These are phyloP conservation scores for Lactarius tabidus DNA, from an alignment of 768 basidiomycete genomes.

Conservation along the genomic window DNA sequence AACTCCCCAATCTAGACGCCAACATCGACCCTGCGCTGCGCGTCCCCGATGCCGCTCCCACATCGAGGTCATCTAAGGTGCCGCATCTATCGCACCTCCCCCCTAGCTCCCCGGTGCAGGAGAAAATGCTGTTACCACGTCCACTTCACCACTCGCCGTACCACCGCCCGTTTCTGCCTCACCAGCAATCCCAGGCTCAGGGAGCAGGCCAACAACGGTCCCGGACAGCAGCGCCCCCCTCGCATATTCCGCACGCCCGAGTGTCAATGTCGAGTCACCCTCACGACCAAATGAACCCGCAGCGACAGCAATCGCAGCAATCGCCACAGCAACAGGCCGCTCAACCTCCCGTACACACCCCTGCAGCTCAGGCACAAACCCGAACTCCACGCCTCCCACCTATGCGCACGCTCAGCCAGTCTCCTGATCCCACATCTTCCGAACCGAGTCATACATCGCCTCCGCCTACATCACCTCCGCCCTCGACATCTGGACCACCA, in stretches of 20 bases:
- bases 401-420: slow-evolving; percentile 18
- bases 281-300: not conserved
- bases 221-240: not conserved
- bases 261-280: not conserved
- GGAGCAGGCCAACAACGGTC: not conserved
- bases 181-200: not conserved
- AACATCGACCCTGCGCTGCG: slow-evolving; percentile 12
- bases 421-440: not conserved
- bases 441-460: not conserved
- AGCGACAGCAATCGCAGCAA: not conserved
- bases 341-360: too few species aligned
- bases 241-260: not conserved
- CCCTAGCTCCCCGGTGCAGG: not conserved
- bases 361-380: not conserved
- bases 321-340: too few species aligned
- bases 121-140: not conserved
- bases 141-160: not conserved
- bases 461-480: not conserved
- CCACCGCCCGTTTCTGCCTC: not conserved
- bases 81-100: not conserved
- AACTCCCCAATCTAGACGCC: not conserved
- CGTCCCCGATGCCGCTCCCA: not conserved
- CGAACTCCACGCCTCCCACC: slow-evolving; percentile 13
- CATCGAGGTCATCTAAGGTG: not conserved
- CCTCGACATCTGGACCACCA: not conserved